A percentile compares a stretch with the other conserved stretches of the same genome.
phyloP scores from a whole-genome alignment of 169 alveolate genomes.

The Cryptosporidium ubiquitum region DNA sequence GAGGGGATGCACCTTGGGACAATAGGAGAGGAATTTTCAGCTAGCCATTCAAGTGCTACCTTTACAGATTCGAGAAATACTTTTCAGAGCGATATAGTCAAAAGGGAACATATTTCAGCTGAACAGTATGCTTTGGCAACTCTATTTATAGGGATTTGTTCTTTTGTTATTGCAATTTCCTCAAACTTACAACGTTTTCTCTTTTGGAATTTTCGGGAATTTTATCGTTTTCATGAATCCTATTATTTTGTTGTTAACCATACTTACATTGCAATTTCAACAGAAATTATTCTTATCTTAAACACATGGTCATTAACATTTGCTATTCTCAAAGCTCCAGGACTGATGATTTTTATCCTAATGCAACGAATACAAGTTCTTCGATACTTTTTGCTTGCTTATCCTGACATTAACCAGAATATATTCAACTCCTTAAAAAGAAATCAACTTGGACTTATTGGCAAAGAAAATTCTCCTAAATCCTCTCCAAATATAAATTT shows the following conservation, averaged over 20 bases:
- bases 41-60: conserved; percentile 31
- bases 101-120: conserved; percentile 64
- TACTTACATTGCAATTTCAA: conserved; percentile 50
- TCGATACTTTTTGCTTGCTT: conserved; percentile 46
- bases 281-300: conserved; percentile 36
- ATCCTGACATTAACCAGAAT: conserved; percentile 56
- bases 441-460: background rate
- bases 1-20: conserved; percentile 49
- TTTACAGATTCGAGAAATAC: conserved; percentile 53
- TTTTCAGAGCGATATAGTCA: conserved; percentile 57
- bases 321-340: conserved; percentile 54
- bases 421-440: conserved; percentile 48
- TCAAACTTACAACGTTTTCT: conserved; percentile 52
- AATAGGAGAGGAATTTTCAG: conserved; percentile 54
- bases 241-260: conserved; percentile 28
- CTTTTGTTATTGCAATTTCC: conserved; percentile 37
- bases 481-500: conserved; percentile 15
- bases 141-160: conserved; percentile 61
- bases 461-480: background rate
- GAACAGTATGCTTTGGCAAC: conserved; percentile 53
- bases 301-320: conserved; percentile 59
- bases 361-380: conserved; percentile 60
- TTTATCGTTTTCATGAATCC: conserved; percentile 62
- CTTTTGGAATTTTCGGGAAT: conserved; percentile 57
- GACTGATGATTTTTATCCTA: conserved; percentile 41